These are phyloP conservation scores for Barnettozyma vustinii DNA, from an alignment of 805 yeast species.

Conservation along the genomic window DNA sequence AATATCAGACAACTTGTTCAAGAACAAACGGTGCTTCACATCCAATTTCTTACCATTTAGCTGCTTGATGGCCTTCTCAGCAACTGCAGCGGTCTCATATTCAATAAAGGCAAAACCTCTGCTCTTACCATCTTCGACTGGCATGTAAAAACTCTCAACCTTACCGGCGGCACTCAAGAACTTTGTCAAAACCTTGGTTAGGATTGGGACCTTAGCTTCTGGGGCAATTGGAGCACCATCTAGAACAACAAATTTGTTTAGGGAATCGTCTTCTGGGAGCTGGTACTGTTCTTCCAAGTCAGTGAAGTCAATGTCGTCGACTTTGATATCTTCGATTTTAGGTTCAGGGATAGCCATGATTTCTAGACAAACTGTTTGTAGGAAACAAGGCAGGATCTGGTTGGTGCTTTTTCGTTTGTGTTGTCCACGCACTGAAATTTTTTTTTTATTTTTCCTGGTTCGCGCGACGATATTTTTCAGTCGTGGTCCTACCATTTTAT, in stretches of 20 bases:
- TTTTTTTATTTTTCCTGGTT: constrained; percentile 3
- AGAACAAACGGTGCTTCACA: constrained; percentile 82
- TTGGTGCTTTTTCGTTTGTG: not conserved
- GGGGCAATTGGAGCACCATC: constrained; percentile 98
- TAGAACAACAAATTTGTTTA: constrained; percentile 76
- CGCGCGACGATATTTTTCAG: not conserved
- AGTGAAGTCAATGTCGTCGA: constrained; percentile 72
- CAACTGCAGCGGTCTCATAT: constrained; percentile 60
- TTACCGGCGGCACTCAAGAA: constrained; percentile 74
- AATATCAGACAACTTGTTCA: constrained; percentile 78
- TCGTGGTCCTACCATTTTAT: not conserved
- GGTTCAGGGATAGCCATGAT: constrained; percentile 27
- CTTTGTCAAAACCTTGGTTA: constrained; percentile 81
- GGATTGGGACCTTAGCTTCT: constrained; percentile 75
- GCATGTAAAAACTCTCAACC: constrained; percentile 75
- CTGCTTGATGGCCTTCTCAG: constrained; percentile 71
- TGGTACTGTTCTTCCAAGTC: constrained; percentile 78
- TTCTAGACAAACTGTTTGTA: not conserved
- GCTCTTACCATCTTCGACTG: constrained; percentile 71
- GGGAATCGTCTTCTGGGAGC: constrained; percentile 53
- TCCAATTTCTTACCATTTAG: constrained; percentile 89
- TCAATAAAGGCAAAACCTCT: constrained; percentile 86
- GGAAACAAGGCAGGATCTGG: not conserved
- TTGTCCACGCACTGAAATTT: not conserved
- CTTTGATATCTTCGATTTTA: constrained; percentile 39